Base-by-base conservation (phyloP, 2,329 filamentous ascomycete genomes). In the Neopestalotiopsis clavispora region DNA sequence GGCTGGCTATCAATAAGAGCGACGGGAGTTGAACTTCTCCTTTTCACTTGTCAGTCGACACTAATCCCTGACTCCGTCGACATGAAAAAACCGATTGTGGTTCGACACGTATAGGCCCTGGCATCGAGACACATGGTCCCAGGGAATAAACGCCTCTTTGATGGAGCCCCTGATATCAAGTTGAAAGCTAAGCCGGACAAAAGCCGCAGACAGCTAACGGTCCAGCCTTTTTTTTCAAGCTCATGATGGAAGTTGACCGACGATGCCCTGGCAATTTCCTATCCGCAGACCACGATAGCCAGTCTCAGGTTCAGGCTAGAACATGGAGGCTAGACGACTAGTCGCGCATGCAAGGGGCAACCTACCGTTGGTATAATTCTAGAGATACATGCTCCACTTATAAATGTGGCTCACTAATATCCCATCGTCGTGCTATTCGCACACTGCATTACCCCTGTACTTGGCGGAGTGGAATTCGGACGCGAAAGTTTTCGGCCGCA, bases 341-440 rank as follows among this genome's bases (percentile, higher is more conserved):
- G 45, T 52, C n/a, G 45, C 45, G n/a, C n/a, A 17, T 52, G 45
- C 45, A 52, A 52, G 45, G 45, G 45, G 45, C 20, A n/a, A 38
- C 6, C 34, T 38, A 38, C 34, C 10, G 34, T 38, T 38, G 34
- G 20, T 52, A 23, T 10, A n/a, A 52, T 52, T 52, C 45, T 52
- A 52, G 45, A 52, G 17, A 52, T 20, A 20, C 45, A 52, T n/a
- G n/a, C 45, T 52, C 45, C 45, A 52, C n/a, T 52, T 52, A 52
- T 52, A 52, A 52, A 52, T 52, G 45, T 52, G 45, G 45, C 45
- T 52, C 45, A 52, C 45, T 52, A 52, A 52, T 52, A 52, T 52
- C 45, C 45, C 45, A 52, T n/a, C 45, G 45, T 52, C 45, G 45
- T 52, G 45, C 45, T 52, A 52, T 52, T 23, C 45, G 45, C 45